phyloP scores from a whole-genome alignment of 2,329 filamentous ascomycete species.

The Aspergillus sp. region DNA sequence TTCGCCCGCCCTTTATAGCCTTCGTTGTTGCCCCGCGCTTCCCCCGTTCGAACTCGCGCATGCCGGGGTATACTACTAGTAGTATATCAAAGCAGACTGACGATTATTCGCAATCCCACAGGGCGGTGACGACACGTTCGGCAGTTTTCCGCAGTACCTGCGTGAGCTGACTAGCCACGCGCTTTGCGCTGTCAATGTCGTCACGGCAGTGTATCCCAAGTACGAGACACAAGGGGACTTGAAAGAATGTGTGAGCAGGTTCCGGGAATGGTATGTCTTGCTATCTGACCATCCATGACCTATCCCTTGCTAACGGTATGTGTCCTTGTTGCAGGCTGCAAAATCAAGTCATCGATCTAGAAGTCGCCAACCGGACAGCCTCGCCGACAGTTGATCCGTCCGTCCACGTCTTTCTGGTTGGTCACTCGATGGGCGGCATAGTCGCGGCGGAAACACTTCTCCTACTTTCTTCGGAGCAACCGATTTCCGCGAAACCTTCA shows the following conservation, averaged over 20 bases:
- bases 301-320: neutral
- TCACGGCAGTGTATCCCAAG: constrained; percentile 38
- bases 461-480: constrained; percentile 59
- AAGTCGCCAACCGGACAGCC: constrained; percentile 69
- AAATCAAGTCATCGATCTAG: constrained; percentile 87
- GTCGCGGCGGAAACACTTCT: constrained; percentile 84
- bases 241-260: constrained; percentile 35
- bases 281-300: neutral
- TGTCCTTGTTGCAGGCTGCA: constrained; percentile 53
- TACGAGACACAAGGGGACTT: constrained; percentile 43
- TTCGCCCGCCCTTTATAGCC: constrained; percentile 14
- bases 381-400: constrained; percentile 80
- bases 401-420: constrained; percentile 70
- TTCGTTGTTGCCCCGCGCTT: neutral
- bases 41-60: constrained; percentile 2
- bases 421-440: constrained; percentile 89
- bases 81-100: no score
- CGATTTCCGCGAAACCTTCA: constrained; percentile 29
- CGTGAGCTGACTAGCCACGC: constrained; percentile 33
- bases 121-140: constrained; percentile 43
- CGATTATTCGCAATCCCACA: constrained; percentile 11
- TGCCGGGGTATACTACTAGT: no score
- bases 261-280: constrained; percentile 38
- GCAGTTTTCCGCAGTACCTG: constrained; percentile 36
- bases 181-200: constrained; percentile 34